Conservation (phyloP, 768 basidiomycete genomes). For the Astraeus odoratus region DNA sequence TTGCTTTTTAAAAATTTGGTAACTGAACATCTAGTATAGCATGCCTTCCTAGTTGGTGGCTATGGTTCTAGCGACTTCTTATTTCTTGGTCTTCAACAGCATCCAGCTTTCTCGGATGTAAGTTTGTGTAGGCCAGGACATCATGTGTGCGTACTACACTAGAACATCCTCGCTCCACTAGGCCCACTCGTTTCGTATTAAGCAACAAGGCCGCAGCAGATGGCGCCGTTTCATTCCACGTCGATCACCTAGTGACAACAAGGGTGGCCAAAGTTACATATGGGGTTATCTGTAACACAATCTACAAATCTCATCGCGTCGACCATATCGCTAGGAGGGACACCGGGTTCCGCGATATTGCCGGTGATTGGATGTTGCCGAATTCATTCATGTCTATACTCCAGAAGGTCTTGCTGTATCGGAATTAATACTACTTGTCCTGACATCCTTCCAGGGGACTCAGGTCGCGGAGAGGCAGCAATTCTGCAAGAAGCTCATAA, state of each 20-base stretch:
- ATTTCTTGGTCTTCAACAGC: constrained; percentile 33
- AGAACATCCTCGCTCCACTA: neutral
- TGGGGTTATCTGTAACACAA: constrained; percentile 24
- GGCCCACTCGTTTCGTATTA: constrained; percentile 6
- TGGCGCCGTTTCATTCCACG: constrained; percentile 33
- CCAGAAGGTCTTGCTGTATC: constrained; percentile 21
- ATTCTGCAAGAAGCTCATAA: neutral
- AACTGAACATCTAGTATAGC: constrained; percentile 5
- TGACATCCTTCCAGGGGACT: constrained; percentile 15
- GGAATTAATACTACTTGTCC: neutral
- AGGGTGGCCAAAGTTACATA: constrained; percentile 37
- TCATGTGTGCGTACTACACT: constrained; percentile 32
- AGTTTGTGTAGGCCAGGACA: constrained; percentile 37
- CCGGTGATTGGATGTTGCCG: constrained; percentile 26
- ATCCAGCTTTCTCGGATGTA: constrained; percentile 29
- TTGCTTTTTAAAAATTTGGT: neutral
- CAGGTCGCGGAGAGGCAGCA: constrained; percentile 6
- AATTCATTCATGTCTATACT: constrained; percentile 33
- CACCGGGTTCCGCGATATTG: constrained; percentile 12
- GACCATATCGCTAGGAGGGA: constrained; percentile 32
- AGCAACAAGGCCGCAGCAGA: constrained; percentile 46
- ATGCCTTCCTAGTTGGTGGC: constrained; percentile 45
- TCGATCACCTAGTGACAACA: constrained; percentile 40
- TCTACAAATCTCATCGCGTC: constrained; percentile 20
- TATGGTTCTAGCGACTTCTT: constrained; percentile 44